Percentiles rank a stretch among this genome's conserved stretches.
Evolutionary conservation across 192 early-diverging fungal species (phyloP).

Genomic region (Haplosporangium gracile): DNA sequence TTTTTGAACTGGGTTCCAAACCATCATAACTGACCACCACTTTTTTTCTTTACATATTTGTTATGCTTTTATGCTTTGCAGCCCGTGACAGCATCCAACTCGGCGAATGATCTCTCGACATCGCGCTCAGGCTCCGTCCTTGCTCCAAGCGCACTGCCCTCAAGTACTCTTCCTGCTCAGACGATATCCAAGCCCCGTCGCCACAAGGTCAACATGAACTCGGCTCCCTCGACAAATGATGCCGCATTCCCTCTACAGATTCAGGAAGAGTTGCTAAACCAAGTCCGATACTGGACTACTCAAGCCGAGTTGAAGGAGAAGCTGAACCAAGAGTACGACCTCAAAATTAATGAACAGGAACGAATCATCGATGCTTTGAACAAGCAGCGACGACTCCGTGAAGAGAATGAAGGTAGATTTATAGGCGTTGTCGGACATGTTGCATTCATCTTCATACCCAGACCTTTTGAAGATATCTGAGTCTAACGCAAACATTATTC

Average conservation of each 20-base stretch:
- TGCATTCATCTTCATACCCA: not conserved
- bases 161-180: conserved; percentile 34
- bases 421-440: not conserved
- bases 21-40: not conserved
- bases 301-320: conserved; percentile 54
- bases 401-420: conserved; percentile 67
- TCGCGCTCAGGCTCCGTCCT: conserved; percentile 25
- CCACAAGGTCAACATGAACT: conserved; percentile 42
- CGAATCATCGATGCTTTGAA: conserved; percentile 61
- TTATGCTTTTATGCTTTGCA: not conserved
- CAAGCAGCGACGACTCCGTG: conserved; percentile 63
- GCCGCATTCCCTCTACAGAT: conserved; percentile 50
- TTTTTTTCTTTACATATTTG: not conserved
- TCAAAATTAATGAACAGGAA: conserved; percentile 66
- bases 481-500: not conserved
- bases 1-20: conserved; percentile 1
- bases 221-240: conserved; percentile 25
- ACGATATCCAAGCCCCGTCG: conserved; percentile 46
- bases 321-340: conserved; percentile 60
- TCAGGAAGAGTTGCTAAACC: conserved; percentile 50
- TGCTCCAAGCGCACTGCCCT: conserved; percentile 34
- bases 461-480: not conserved
- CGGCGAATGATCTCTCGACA: conserved; percentile 8
- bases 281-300: conserved; percentile 55
- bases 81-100: conserved; percentile 14